Evolutionary conservation across 176 grass and related monocot genomes (phyloP).

Genomic region (Aegilops longissima): DNA sequence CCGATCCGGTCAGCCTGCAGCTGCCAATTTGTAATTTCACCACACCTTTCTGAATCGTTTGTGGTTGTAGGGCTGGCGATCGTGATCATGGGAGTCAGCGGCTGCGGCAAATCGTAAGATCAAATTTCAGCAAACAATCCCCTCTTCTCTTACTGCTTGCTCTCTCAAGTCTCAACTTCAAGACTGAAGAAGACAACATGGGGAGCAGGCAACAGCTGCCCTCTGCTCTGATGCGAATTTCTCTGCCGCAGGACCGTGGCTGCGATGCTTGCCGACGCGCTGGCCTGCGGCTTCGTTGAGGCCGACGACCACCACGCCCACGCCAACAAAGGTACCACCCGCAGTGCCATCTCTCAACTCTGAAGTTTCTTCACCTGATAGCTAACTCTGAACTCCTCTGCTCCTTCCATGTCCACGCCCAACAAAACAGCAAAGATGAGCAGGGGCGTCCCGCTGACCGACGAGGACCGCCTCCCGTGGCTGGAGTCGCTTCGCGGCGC

Average conservation of each 20-base stretch:
- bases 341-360: too few relatives aligned
- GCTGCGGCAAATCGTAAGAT: constrained; percentile 90
- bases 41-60: background rate
- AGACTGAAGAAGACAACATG: background rate
- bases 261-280: constrained; percentile 52
- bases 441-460: constrained; percentile 53
- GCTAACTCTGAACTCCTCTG: background rate
- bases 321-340: constrained; percentile 71
- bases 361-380: background rate
- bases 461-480: constrained; percentile 67
- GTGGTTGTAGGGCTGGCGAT: constrained; percentile 55
- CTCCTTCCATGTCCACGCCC: background rate
- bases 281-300: constrained; percentile 76
- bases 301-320: constrained; percentile 83
- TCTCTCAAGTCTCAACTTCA: too few relatives aligned
- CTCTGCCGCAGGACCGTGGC: constrained; percentile 57
- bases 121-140: background rate
- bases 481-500: constrained; percentile 46
- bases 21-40: too few relatives aligned
- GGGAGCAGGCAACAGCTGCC: too few relatives aligned
- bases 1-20: background rate
- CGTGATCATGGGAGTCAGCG: constrained; percentile 90
- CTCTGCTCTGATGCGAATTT: background rate
- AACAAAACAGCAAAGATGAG: constrained; percentile 73
- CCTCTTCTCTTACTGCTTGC: background rate